phyloP scores from a whole-genome alignment of 2,329 filamentous ascomycete genomes.

The Trichoderma guizhouense region DNA sequence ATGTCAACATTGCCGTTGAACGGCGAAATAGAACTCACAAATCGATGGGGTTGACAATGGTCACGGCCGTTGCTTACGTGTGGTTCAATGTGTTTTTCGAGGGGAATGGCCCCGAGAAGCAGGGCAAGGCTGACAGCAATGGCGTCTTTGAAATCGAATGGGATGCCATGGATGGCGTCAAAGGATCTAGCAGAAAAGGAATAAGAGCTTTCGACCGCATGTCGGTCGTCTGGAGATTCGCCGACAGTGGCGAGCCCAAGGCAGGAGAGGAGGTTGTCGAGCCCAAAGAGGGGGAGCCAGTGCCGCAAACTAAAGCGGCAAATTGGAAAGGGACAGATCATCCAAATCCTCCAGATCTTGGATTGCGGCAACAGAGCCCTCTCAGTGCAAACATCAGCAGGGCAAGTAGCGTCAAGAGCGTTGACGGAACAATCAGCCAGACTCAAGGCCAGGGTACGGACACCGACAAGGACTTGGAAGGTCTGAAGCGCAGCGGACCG shows the following conservation, averaged over 20 bases:
- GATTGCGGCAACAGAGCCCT: constrained; percentile 62
- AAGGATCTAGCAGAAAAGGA: constrained; percentile 80
- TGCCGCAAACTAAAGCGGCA: constrained; percentile 66
- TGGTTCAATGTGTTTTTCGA: constrained; percentile 98
- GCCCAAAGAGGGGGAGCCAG: constrained; percentile 62
- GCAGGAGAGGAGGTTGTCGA: constrained; percentile 47
- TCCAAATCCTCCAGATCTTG: constrained; percentile 55
- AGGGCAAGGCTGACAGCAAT: constrained; percentile 62
- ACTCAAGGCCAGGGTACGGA: constrained; percentile 12
- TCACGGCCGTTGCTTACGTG: constrained; percentile 87
- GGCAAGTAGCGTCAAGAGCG: constrained; percentile 63
- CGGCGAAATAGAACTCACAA: constrained; percentile 75
- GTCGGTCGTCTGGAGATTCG: constrained; percentile 75
- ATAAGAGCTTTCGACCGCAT: constrained; percentile 76
- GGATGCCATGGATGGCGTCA: constrained; percentile 86
- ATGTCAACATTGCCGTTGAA: constrained; percentile 88
- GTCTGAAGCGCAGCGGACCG: constrained; percentile 37
- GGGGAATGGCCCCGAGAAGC: constrained; percentile 67
- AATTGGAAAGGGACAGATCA: constrained; percentile 67
- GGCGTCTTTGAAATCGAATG: constrained; percentile 60
- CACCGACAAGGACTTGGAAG: constrained; percentile 27
- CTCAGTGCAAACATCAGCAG: constrained; percentile 66
- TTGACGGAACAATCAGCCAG: constrained; percentile 17
- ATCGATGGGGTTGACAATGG: constrained; percentile 79
- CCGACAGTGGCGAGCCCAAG: constrained; percentile 25